Conservation (phyloP, 768 basidiomycete genomes). For the Rhizopogon sp. region DNA sequence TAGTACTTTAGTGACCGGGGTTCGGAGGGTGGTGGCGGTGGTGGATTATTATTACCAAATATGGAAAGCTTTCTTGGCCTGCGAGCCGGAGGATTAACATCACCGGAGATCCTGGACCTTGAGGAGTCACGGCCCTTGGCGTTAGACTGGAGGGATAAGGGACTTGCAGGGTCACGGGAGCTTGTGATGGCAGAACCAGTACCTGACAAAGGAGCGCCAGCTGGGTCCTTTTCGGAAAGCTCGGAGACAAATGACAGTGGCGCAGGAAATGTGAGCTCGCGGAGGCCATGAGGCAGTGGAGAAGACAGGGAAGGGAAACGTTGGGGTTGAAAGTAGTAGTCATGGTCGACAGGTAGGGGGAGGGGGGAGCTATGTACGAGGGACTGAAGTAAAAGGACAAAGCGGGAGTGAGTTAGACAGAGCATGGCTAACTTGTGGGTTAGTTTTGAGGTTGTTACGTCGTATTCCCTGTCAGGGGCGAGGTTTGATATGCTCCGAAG, state of each 20-base stretch:
- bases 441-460: conserved; percentile 13
- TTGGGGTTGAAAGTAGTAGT: conserved; percentile 26
- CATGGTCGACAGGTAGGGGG: conserved; percentile 42
- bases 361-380: conserved; percentile 58
- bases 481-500: conserved; percentile 44
- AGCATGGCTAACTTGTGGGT: conserved; percentile 40
- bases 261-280: conserved; percentile 70
- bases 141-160: background rate
- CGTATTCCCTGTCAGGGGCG: conserved; percentile 22
- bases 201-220: conserved; percentile 6
- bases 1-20: conserved; percentile 43
- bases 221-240: conserved; percentile 6
- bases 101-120: background rate
- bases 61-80: conserved; percentile 27
- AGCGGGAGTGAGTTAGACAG: conserved; percentile 64
- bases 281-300: conserved; percentile 27
- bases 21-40: conserved; percentile 42
- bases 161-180: too few relatives aligned
- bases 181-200: background rate
- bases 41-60: conserved; percentile 29
- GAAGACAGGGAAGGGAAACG: conserved; percentile 11
- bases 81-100: conserved; percentile 7
- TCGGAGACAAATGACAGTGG: conserved; percentile 51
- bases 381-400: conserved; percentile 70
- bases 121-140: conserved; percentile 3